These are phyloP conservation scores for Pyrus communis DNA, from an alignment of 306 rosid genomes.

Conservation along the genomic window DNA sequence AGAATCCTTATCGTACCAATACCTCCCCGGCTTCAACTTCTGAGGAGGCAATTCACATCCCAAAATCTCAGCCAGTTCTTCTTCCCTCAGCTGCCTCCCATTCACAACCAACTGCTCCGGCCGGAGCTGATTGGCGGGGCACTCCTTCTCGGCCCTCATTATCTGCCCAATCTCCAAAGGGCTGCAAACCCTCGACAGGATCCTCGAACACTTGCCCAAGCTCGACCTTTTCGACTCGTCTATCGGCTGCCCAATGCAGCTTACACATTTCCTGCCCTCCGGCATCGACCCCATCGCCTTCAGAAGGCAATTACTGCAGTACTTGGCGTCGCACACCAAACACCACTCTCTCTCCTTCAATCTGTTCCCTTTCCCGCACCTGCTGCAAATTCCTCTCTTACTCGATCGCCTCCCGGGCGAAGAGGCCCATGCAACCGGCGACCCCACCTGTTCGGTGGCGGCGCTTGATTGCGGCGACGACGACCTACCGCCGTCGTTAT, in stretches of 20 bases:
- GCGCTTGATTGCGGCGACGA: slow-evolving; percentile 51
- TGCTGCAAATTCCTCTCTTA: slow-evolving; percentile 53
- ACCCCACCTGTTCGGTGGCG: slow-evolving; percentile 52
- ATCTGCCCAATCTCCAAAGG: slow-evolving; percentile 84
- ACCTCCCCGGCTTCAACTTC: slow-evolving; percentile 81
- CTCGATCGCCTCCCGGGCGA: slow-evolving; percentile 5
- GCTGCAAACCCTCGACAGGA: slow-evolving; percentile 66
- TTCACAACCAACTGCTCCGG: slow-evolving; percentile 83
- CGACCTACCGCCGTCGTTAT: slow-evolving; percentile 34
- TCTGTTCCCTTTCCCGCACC: slow-evolving; percentile 67
- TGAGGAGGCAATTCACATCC: slow-evolving; percentile 64
- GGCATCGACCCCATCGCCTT: slow-evolving; percentile 97
- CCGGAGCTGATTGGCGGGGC: slow-evolving; percentile 69
- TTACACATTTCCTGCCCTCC: slow-evolving; percentile 82
- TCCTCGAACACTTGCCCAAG: slow-evolving; percentile 68
- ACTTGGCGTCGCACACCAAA: slow-evolving; percentile 70
- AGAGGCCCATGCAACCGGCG: slow-evolving; percentile 21
- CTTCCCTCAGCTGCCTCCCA: slow-evolving; percentile 63
- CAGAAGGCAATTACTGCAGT: slow-evolving; percentile 65
- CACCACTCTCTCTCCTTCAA: slow-evolving; percentile 77
- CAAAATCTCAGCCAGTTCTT: slow-evolving; percentile 72
- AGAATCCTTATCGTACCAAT: slow-evolving; percentile 94
- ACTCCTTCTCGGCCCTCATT: slow-evolving; percentile 82
- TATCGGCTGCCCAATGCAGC: slow-evolving; percentile 70
- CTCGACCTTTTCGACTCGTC: slow-evolving; percentile 58